A percentile compares a stretch with the other conserved stretches of the same genome.
phyloP scores from a whole-genome alignment of 2,329 filamentous ascomycete genomes.

The Metarhizium guizhouense region DNA sequence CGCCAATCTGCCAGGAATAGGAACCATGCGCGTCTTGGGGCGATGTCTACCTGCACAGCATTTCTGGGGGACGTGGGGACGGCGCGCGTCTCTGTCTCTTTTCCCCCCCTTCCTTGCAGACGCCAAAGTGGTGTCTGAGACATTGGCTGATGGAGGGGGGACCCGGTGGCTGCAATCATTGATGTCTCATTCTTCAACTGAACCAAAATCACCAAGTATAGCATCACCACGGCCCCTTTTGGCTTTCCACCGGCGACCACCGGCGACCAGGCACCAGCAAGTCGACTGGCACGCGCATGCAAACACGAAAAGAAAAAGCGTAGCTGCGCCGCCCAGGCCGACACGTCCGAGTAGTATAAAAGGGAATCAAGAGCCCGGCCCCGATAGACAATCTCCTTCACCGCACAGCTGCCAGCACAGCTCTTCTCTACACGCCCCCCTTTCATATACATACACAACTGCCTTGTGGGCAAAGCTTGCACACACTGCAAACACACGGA shows the following conservation, averaged over 20 bases:
- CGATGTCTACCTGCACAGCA: no score
- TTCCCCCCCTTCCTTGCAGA: no score
- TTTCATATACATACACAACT: neutral
- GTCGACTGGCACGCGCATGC: neutral
- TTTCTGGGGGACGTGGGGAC: no score
- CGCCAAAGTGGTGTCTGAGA: no score
- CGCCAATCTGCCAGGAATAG: no score
- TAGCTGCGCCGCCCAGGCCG: neutral
- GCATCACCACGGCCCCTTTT: neutral
- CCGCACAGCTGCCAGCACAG: neutral
- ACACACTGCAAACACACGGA: no score
- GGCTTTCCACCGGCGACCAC: neutral
- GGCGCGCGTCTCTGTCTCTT: no score
- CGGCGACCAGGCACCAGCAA: neutral
- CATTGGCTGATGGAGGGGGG: neutral
- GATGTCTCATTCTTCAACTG: slow-evolving; percentile 4
- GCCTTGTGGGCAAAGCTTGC: no score
- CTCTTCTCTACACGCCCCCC: neutral
- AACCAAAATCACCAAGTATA: slow-evolving; percentile 3
- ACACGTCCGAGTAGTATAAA: neutral
- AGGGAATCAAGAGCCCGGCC: slow-evolving; percentile 1
- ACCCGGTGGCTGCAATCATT: neutral
- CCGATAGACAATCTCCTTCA: neutral
- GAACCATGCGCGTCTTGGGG: no score
- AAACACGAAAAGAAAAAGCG: neutral